Percentiles rank a stretch among this genome's conserved stretches.
phyloP scores from a whole-genome alignment of 495 filamentous ascomycete genomes.

The Choiromyces venosus region DNA sequence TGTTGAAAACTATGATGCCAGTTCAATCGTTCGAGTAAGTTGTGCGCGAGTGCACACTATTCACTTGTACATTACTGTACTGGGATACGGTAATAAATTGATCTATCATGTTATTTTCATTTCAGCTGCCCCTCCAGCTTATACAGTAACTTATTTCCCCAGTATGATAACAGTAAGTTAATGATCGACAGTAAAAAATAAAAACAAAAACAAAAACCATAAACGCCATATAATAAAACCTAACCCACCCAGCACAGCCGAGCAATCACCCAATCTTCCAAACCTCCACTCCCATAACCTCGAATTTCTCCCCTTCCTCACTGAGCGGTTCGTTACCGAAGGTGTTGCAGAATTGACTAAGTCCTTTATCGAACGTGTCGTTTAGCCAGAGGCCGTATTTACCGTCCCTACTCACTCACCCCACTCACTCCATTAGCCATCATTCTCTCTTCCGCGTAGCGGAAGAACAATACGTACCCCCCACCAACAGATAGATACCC shows the following conservation, averaged over 20 bases:
- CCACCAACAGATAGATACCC: conserved; percentile 77
- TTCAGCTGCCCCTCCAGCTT: too few species aligned
- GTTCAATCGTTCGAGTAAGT: too few species aligned
- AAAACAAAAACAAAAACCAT: background rate
- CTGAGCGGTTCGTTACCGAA: conserved; percentile 96
- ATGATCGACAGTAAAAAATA: background rate
- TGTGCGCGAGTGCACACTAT: too few species aligned
- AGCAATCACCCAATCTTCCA: conserved; percentile 72
- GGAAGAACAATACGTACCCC: conserved; percentile 50
- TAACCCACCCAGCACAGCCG: too few species aligned
- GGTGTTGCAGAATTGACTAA: conserved; percentile 74
- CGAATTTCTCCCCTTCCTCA: conserved; percentile 81
- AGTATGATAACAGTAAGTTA: too few species aligned
- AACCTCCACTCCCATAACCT: conserved; percentile 82
- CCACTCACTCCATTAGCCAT: conserved; percentile 43
- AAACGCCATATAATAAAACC: background rate
- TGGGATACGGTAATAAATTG: too few species aligned
- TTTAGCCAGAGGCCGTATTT: conserved; percentile 92
- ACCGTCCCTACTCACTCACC: conserved; percentile 63
- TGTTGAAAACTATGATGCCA: too few species aligned
- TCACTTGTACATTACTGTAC: too few species aligned
- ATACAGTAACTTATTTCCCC: too few species aligned
- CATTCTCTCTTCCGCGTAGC: background rate
- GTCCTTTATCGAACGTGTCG: conserved; percentile 75
- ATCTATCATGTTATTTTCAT: too few species aligned